These are phyloP conservation scores for Vigna angularis DNA, from an alignment of 306 rosid species.

Conservation along the genomic window DNA sequence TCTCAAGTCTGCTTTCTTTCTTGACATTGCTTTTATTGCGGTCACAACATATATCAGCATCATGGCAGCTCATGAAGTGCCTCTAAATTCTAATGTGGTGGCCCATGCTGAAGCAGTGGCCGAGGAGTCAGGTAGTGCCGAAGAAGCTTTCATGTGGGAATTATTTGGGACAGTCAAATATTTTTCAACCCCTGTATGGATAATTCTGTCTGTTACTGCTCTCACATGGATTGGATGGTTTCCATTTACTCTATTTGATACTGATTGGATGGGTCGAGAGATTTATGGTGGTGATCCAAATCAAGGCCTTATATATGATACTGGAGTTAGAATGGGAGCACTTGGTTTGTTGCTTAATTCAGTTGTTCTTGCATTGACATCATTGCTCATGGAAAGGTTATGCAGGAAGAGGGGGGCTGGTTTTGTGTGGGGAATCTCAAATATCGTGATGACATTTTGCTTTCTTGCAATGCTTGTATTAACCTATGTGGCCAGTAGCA, in stretches of 20 bases:
- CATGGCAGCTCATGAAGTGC: slow-evolving; percentile 75
- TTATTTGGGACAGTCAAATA: slow-evolving; percentile 88
- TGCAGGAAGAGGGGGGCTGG: slow-evolving; percentile 92
- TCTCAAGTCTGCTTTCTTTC: slow-evolving; percentile 92
- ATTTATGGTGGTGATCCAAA: slow-evolving; percentile 96
- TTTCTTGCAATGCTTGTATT: slow-evolving; percentile 73
- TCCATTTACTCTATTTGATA: slow-evolving; percentile 91
- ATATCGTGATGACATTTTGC: slow-evolving; percentile 79
- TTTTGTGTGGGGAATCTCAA: slow-evolving; percentile 92
- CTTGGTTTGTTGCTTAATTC: slow-evolving; percentile 90
- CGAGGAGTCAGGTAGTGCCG: slow-evolving; percentile 59
- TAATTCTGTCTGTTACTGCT: slow-evolving; percentile 80
- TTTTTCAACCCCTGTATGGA: slow-evolving; percentile 77
- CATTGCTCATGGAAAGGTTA: slow-evolving; percentile 88
- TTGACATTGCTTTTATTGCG: slow-evolving; percentile 72
- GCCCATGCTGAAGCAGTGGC: slow-evolving; percentile 59
- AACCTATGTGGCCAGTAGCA: slow-evolving; percentile 72
- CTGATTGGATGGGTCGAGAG: slow-evolving; percentile 99
- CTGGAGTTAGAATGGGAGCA: slow-evolving; percentile 94
- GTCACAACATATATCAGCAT: slow-evolving; percentile 74
- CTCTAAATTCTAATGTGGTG: slow-evolving; percentile 57
- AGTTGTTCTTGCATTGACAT: slow-evolving; percentile 89
- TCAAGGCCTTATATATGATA: slow-evolving; percentile 70
- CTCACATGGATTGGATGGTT: slow-evolving; percentile 97
- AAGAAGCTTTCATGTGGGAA: slow-evolving; percentile 94